A percentile compares a stretch with the other conserved stretches of the same genome.
These are phyloP conservation scores for Colletotrichum theobromicola DNA, from an alignment of 2,329 filamentous ascomycete species.

Conservation along the genomic window DNA sequence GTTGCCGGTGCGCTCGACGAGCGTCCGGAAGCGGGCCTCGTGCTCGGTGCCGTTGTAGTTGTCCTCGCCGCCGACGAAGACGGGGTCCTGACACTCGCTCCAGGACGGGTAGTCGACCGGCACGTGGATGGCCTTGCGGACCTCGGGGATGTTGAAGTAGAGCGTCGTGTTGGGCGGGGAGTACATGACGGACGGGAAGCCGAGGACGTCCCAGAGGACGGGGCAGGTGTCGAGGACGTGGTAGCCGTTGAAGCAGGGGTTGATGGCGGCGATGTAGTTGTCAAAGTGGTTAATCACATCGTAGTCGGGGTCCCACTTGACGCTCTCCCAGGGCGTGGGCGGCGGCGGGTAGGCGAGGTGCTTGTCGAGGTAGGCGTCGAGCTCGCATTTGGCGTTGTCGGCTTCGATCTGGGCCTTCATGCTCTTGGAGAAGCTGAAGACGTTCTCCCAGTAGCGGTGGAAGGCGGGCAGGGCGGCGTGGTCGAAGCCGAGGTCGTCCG, in stretches of 20 bases:
- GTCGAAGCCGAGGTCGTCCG: neutral
- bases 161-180: conserved; percentile 62
- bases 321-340: conserved; percentile 51
- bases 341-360: conserved; percentile 73
- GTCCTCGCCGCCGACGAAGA: conserved; percentile 1
- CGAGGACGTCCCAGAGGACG: conserved; percentile 70
- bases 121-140: conserved; percentile 72
- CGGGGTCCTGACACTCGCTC: conserved; percentile 3
- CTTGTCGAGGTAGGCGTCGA: conserved; percentile 60
- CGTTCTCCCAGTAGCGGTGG: conserved; percentile 62
- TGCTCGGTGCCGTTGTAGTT: conserved; percentile 5
- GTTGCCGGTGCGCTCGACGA: conserved; percentile 56
- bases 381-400: conserved; percentile 65
- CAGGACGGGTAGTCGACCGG: conserved; percentile 39
- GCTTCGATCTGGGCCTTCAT: conserved; percentile 58
- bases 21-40: conserved; percentile 48
- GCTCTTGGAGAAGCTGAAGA: conserved; percentile 69
- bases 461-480: conserved; percentile 60
- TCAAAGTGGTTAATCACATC: conserved; percentile 58
- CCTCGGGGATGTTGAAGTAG: conserved; percentile 75
- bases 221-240: conserved; percentile 77
- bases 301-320: conserved; percentile 53
- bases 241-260: conserved; percentile 84
- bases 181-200: conserved; percentile 68
- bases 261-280: conserved; percentile 58